These are phyloP conservation scores for Colletotrichum gloeosporioides DNA, from an alignment of 2,329 filamentous ascomycete species.

Conservation along the genomic window DNA sequence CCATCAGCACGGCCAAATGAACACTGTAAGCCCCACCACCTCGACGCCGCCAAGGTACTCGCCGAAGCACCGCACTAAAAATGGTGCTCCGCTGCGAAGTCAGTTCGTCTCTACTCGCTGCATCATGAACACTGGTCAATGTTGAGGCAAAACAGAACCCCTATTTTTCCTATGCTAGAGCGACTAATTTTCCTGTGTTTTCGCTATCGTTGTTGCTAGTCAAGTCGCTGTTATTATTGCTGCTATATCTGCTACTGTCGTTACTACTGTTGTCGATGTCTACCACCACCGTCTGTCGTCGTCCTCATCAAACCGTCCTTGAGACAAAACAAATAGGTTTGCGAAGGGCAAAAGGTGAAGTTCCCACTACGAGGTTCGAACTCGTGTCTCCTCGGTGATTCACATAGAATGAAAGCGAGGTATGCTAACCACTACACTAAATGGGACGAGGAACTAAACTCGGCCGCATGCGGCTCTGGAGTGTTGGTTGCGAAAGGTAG, in stretches of 20 bases:
- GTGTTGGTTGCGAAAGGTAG: not conserved
- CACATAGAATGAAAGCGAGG: conserved; percentile 3
- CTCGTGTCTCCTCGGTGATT: conserved; percentile 8
- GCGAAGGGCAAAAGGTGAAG: not conserved
- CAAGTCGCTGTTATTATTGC: not conserved
- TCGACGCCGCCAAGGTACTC: too few species aligned
- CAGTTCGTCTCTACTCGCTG: not conserved
- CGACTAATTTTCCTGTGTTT: fast-evolving
- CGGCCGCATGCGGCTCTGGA: not conserved
- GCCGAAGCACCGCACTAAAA: not conserved
- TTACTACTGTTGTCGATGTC: too few species aligned
- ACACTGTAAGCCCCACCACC: too few species aligned
- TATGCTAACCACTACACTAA: conserved; percentile 21
- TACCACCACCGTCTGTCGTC: not conserved
- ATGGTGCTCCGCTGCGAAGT: not conserved
- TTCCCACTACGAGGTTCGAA: conserved; percentile 19
- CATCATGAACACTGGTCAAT: not conserved
- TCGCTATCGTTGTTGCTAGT: fast-evolving
- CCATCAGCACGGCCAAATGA: not conserved
- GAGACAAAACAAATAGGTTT: not conserved
- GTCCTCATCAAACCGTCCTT: too few species aligned
- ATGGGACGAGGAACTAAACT: not conserved
- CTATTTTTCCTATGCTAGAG: not conserved
- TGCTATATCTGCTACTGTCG: not conserved
- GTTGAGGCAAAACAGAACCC: not conserved